phyloP scores from a whole-genome alignment of 441 rosid genomes.

The Viola pubescens region DNA sequence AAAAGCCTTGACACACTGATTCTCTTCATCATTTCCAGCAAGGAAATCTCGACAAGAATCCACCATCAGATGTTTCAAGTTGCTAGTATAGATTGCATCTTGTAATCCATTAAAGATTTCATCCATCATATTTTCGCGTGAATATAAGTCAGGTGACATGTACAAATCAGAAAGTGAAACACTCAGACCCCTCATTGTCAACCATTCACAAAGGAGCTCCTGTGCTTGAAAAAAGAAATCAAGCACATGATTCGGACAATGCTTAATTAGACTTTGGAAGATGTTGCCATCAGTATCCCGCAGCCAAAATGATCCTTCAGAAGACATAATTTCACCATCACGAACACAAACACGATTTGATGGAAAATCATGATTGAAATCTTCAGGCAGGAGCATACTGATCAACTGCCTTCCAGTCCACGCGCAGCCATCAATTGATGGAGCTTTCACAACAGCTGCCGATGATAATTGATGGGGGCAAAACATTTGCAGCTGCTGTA shows the following conservation, averaged over 20 bases:
- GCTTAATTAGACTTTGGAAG: constrained; percentile 57
- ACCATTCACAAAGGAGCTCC: constrained; percentile 85
- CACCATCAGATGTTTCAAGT: constrained; percentile 67
- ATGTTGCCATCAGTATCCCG: constrained; percentile 67
- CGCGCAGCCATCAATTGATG: constrained; percentile 30
- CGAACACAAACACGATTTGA: constrained; percentile 39
- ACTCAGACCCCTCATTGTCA: constrained; percentile 75
- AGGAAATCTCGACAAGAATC: constrained; percentile 54
- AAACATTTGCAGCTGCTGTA: constrained; percentile 88
- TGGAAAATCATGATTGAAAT: constrained; percentile 48
- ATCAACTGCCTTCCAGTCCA: constrained; percentile 94
- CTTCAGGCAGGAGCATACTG: constrained; percentile 71
- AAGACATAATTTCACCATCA: constrained; percentile 65
- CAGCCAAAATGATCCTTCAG: constrained; percentile 73
- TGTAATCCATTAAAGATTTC: constrained; percentile 61
- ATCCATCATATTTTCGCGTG: constrained; percentile 53
- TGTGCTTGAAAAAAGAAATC: constrained; percentile 62
- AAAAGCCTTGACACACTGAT: constrained; percentile 25
- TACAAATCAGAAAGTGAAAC: constrained; percentile 75
- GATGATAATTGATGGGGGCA: constrained; percentile 35
- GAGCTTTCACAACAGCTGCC: constrained; percentile 47
- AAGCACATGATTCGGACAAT: constrained; percentile 40
- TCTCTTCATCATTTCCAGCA: constrained; percentile 37
- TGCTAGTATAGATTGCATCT: constrained; percentile 61
- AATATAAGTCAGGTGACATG: constrained; percentile 43